Conservation (phyloP, 805 yeast genomes). For the Metschnikowia reukaufii region DNA sequence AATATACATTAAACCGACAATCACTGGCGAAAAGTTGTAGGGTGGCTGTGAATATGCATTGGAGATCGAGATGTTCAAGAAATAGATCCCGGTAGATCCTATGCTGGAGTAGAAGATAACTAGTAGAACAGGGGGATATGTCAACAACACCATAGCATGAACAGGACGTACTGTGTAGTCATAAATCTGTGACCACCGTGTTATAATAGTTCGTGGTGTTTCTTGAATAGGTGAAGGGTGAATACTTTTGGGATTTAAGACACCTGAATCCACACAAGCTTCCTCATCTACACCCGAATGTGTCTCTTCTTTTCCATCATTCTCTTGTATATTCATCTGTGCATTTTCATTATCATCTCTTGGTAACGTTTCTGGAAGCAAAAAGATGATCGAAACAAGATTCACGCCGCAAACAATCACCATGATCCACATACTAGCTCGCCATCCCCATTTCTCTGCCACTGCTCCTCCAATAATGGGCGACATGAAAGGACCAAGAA, state of each 20-base stretch:
- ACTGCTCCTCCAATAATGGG: constrained; percentile 80
- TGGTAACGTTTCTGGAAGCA: constrained; percentile 82
- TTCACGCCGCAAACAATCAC: constrained; percentile 65
- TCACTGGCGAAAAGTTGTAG: constrained; percentile 63
- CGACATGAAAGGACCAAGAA: constrained; percentile 75
- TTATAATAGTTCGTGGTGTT: no score
- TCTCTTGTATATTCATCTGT: constrained; percentile 8
- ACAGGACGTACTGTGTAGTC: constrained; percentile 57
- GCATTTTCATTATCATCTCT: constrained; percentile 56
- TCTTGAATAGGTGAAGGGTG: no score
- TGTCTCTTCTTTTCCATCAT: constrained; percentile 5
- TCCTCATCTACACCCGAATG: no score
- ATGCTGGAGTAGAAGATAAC: constrained; percentile 66
- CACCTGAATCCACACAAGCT: no score
- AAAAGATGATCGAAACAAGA: constrained; percentile 48
- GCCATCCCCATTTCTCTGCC: constrained; percentile 75
- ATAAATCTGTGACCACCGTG: constrained; percentile 28
- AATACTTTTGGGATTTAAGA: no score
- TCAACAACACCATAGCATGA: constrained; percentile 57
- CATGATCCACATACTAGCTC: constrained; percentile 85
- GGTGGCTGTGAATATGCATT: constrained; percentile 62
- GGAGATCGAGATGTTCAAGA: constrained; percentile 72
- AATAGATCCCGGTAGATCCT: constrained; percentile 67
- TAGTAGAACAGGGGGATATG: constrained; percentile 72
- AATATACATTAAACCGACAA: constrained; percentile 73